Percentiles rank a stretch among this genome's conserved stretches.
Evolutionary conservation across 2,329 filamentous ascomycete genomes (phyloP).

Genomic region (Xylaria sp.): DNA sequence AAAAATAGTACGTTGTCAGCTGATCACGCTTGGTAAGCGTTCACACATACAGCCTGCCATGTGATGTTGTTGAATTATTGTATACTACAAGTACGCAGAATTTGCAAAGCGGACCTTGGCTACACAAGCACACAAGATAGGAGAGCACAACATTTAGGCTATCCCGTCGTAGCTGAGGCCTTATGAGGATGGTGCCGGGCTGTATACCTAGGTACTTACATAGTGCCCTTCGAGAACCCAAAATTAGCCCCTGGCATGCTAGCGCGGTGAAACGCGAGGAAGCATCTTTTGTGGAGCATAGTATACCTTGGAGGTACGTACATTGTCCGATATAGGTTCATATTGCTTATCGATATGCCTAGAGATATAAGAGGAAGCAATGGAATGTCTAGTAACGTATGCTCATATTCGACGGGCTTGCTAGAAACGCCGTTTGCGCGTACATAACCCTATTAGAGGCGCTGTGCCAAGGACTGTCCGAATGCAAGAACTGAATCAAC

Average conservation of each 20-base stretch:
- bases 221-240: background rate
- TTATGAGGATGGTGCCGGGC: background rate
- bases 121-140: background rate
- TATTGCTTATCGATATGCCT: background rate
- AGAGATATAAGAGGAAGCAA: background rate
- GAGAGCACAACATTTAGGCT: background rate
- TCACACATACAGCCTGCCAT: background rate
- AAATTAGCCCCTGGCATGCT: conserved; percentile 13
- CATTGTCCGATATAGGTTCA: background rate
- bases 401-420: too few species aligned
- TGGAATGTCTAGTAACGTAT: too few species aligned
- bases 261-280: conserved; percentile 15
- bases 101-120: background rate
- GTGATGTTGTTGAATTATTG: background rate
- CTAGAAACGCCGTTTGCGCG: too few species aligned
- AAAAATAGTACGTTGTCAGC: conserved; percentile 26
- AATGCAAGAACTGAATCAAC: too few species aligned
- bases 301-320: background rate
- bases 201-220: background rate
- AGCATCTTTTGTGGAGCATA: conserved; percentile 3
- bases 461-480: too few species aligned
- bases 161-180: background rate
- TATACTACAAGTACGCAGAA: background rate
- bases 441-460: too few species aligned
- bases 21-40: conserved; percentile 22